phyloP scores from a whole-genome alignment of 495 filamentous ascomycete species.

The Tuber aestivum region DNA sequence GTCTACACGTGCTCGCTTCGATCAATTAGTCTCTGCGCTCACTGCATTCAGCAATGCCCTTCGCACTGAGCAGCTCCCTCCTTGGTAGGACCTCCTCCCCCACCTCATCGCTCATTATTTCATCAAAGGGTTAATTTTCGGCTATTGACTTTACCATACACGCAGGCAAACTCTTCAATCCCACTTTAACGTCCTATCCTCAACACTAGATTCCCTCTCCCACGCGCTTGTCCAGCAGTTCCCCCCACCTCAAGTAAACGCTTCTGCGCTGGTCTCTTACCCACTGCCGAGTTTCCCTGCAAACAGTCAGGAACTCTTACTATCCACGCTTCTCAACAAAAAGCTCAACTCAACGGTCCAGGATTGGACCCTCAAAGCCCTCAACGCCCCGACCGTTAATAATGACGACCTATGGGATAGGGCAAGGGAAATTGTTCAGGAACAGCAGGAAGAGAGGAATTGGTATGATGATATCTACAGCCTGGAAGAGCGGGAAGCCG shows the following conservation, averaged over 20 bases:
- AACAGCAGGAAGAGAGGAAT: constrained; percentile 49
- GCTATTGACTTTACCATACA: constrained; percentile 8
- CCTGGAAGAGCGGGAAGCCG: constrained; percentile 37
- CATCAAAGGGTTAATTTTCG: constrained; percentile 2
- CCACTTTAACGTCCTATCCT: constrained; percentile 35
- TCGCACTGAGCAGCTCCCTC: constrained; percentile 54
- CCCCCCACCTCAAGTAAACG: constrained; percentile 45
- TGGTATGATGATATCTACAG: constrained; percentile 46
- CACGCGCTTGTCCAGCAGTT: constrained; percentile 54
- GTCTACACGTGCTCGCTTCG: constrained; percentile 57
- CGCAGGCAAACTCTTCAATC: constrained; percentile 33
- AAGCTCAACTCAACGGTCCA: constrained; percentile 58
- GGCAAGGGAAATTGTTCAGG: constrained; percentile 37
- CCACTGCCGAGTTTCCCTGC: constrained; percentile 58
- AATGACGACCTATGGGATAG: constrained; percentile 29
- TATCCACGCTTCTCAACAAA: constrained; percentile 57
- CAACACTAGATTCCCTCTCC: constrained; percentile 55
- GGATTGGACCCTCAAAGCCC: constrained; percentile 55
- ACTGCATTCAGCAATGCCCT: constrained; percentile 52
- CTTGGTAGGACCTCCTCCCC: constrained; percentile 48
- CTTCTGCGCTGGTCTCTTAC: constrained; percentile 52
- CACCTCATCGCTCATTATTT: not conserved
- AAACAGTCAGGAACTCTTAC: constrained; percentile 50
- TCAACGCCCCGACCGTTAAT: constrained; percentile 18
- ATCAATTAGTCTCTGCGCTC: constrained; percentile 55